Percentiles rank a stretch among this genome's conserved stretches.
Conservation (phyloP, 441 rosid species). For the Populus hybrid region DNA sequence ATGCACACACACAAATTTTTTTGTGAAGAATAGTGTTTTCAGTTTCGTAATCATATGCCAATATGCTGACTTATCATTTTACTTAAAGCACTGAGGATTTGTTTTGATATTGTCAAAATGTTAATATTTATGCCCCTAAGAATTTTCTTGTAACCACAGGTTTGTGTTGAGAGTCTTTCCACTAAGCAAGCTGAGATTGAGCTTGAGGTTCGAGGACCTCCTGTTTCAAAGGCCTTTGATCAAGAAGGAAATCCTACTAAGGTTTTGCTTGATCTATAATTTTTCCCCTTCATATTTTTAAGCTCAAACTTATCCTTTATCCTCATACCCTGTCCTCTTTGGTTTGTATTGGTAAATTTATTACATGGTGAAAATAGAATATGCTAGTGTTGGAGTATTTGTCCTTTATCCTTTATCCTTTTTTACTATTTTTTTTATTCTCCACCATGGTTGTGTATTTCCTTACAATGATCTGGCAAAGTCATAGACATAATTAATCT, state of each 20-base stretch:
- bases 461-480: background rate
- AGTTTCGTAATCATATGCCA: background rate
- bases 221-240: conserved; percentile 89
- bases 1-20: background rate
- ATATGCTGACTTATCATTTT: background rate
- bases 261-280: conserved; percentile 45
- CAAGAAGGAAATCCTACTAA: conserved; percentile 86
- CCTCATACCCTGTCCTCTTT: background rate
- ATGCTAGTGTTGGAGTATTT: background rate
- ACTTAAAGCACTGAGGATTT: background rate
- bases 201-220: conserved; percentile 94
- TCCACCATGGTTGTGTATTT: background rate
- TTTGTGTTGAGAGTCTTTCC: conserved; percentile 58
- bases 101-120: background rate
- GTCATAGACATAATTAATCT: background rate
- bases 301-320: background rate
- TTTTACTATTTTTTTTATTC: background rate
- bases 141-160: conserved; percentile 44
- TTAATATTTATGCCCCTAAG: conserved; percentile 4
- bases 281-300: conserved; percentile 7
- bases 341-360: background rate
- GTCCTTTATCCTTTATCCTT: background rate
- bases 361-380: background rate
- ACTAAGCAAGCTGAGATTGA: conserved; percentile 77
- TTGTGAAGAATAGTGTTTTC: background rate